Evolutionary conservation across 225 moss, liverwort and hornwort genomes (phyloP).

Genomic region (Pleurozium schreberi): DNA sequence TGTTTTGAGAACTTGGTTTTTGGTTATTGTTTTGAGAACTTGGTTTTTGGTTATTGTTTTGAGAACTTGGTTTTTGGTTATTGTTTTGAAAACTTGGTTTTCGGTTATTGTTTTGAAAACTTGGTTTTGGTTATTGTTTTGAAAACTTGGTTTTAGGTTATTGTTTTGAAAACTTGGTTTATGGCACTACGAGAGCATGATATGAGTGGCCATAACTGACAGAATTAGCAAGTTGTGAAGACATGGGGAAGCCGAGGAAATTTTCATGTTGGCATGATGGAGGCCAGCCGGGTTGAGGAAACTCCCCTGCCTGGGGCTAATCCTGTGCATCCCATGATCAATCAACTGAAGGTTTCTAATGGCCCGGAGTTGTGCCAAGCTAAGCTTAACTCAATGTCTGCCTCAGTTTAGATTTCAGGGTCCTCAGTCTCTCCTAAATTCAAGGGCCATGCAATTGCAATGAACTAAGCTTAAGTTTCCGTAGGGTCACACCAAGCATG

Average conservation of each 20-base stretch:
- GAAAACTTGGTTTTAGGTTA: too few relatives aligned
- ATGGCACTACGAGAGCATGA: neutral
- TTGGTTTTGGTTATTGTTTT: too few relatives aligned
- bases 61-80: too few relatives aligned
- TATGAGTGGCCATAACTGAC: too few relatives aligned
- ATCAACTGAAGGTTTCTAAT: neutral
- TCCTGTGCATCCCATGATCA: neutral
- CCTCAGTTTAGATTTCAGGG: neutral
- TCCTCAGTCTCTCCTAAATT: neutral
- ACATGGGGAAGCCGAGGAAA: too few relatives aligned
- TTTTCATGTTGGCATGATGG: constrained; percentile 6
- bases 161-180: too few relatives aligned
- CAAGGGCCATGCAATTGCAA: neutral
- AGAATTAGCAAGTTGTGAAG: neutral
- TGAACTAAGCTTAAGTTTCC: neutral
- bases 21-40: too few relatives aligned
- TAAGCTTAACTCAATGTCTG: too few relatives aligned
- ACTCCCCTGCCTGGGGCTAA: neutral
- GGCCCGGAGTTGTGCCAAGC: neutral
- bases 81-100: too few relatives aligned
- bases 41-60: too few relatives aligned
- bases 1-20: too few relatives aligned
- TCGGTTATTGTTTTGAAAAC: too few relatives aligned
- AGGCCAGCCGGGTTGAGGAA: fast-evolving
- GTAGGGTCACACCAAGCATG: neutral